Conservation (phyloP, 768 basidiomycete species). For the Auricularia heimuer region DNA sequence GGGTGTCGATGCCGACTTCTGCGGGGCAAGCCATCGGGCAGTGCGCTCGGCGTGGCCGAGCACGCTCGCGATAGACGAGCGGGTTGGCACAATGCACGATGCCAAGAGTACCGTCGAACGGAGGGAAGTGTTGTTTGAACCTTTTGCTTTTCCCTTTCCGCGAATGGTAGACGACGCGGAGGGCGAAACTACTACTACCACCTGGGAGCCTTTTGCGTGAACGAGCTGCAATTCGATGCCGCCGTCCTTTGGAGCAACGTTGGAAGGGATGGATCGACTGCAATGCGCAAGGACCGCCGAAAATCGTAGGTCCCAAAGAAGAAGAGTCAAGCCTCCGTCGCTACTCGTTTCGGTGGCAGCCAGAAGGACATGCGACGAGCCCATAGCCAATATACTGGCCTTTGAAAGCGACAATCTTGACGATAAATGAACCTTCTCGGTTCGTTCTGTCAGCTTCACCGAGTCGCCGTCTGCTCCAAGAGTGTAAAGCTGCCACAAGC, state of each 20-base stretch:
- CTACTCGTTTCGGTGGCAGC: neutral
- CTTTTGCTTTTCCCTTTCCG: constrained; percentile 2
- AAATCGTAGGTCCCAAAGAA: neutral
- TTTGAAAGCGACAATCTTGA: neutral
- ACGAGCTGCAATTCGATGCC: constrained; percentile 1
- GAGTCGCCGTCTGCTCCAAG: neutral
- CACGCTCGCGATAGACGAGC: constrained; percentile 54
- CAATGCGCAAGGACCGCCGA: neutral
- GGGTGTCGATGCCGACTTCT: constrained; percentile 22
- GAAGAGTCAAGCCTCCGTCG: neutral
- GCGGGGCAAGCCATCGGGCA: constrained; percentile 33
- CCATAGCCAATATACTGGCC: neutral
- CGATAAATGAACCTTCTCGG: neutral
- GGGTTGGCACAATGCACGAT: constrained; percentile 41
- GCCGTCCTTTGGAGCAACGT: neutral
- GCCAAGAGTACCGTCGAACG: constrained; percentile 51
- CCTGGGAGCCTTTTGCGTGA: neutral
- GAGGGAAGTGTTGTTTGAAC: neutral
- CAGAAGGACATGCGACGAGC: neutral
- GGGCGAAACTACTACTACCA: neutral
- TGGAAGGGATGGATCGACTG: neutral
- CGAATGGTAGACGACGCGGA: neutral
- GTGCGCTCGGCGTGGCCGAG: constrained; percentile 42
- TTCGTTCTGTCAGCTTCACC: neutral
- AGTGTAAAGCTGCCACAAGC: neutral